A percentile compares a stretch with the other conserved stretches of the same genome.
phyloP scores from a whole-genome alignment of 352 stramenopile genomes.

The Blastocystis sp. region DNA sequence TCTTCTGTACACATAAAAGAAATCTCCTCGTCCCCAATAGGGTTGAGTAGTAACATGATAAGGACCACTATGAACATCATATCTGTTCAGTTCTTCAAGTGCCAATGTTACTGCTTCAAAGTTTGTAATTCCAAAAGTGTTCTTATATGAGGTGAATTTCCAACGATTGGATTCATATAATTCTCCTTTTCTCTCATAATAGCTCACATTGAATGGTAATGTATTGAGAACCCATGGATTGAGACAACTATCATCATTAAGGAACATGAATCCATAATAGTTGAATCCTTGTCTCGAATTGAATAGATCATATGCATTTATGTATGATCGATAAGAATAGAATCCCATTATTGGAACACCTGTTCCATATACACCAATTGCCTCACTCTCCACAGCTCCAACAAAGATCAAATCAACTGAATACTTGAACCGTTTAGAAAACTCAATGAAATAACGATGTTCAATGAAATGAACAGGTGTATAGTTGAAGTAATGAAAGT shows the following conservation, averaged over 20 bases:
- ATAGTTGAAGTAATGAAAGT: constrained; percentile 8
- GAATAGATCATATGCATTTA: not conserved
- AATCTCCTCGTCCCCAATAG: not conserved
- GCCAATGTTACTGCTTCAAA: not conserved
- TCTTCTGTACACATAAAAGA: not conserved
- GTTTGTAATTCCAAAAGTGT: not conserved
- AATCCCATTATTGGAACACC: not conserved
- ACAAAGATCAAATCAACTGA: constrained; percentile 4
- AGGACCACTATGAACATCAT: not conserved
- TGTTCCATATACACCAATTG: not conserved
- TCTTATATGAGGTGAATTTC: not conserved
- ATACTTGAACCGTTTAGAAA: not conserved
- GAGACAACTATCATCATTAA: constrained; percentile 36
- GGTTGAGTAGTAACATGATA: not conserved
- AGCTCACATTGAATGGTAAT: not conserved
- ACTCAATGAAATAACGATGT: not conserved
- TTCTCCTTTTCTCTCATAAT: not conserved
- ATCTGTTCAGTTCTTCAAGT: not conserved
- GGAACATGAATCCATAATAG: not conserved
- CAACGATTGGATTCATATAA: not conserved
- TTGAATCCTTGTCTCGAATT: not conserved
- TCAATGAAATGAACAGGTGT: not conserved
- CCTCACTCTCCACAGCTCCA: not conserved
- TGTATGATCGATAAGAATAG: constrained; percentile 1
- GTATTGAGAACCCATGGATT: not conserved